Evolutionary conservation across 1,284 basidiomycete genomes (phyloP).

Genomic region (Blastosporella zonata): DNA sequence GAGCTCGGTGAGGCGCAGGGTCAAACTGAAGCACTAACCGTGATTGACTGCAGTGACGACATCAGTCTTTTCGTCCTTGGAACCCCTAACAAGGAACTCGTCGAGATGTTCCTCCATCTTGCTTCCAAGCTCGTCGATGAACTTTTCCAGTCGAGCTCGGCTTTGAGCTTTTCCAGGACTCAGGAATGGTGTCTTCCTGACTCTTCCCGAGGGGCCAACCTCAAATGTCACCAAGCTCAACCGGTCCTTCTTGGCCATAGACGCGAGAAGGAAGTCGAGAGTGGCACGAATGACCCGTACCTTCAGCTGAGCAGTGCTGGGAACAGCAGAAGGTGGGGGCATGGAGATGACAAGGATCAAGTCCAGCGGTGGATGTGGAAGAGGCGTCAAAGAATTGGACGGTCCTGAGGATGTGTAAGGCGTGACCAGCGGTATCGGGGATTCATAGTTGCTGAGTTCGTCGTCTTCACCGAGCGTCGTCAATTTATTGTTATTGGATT

Average conservation of each 20-base stretch:
- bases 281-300: constrained; percentile 81
- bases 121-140: constrained; percentile 69
- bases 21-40: constrained; percentile 43
- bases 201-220: constrained; percentile 72
- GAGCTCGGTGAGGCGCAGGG: background rate
- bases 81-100: constrained; percentile 74
- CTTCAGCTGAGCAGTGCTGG: constrained; percentile 80
- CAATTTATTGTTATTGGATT: constrained; percentile 55
- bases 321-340: constrained; percentile 68
- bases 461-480: constrained; percentile 71
- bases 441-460: constrained; percentile 53
- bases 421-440: constrained; percentile 58
- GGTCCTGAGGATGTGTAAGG: constrained; percentile 74
- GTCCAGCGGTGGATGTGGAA: constrained; percentile 87
- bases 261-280: constrained; percentile 80
- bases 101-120: constrained; percentile 49
- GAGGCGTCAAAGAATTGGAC: constrained; percentile 73
- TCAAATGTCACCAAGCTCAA: constrained; percentile 88
- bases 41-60: constrained; percentile 96
- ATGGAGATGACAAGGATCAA: constrained; percentile 90
- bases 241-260: constrained; percentile 73
- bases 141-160: constrained; percentile 66
- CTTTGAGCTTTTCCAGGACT: constrained; percentile 69
- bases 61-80: constrained; percentile 87
- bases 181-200: constrained; percentile 89